phyloP scores from a whole-genome alignment of 805 yeast species.

The Spathaspora girioi region DNA sequence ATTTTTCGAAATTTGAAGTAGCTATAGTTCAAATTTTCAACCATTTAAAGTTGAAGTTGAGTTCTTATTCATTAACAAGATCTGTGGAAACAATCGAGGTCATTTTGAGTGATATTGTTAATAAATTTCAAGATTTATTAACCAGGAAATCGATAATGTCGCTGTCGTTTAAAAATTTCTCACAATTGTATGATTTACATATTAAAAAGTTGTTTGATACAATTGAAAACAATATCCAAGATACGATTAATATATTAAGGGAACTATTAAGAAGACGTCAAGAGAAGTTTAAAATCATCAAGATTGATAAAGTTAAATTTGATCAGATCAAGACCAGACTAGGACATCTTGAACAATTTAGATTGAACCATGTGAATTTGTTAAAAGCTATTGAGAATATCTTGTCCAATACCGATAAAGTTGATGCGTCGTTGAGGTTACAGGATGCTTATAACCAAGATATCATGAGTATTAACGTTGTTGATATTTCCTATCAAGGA shows the following conservation, averaged over 20 bases:
- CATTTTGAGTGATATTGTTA: slow-evolving; percentile 53
- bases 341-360: slow-evolving; percentile 39
- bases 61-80: slow-evolving; percentile 43
- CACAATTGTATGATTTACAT: slow-evolving; percentile 7
- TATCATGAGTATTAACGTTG: slow-evolving; percentile 22
- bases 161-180: slow-evolving; percentile 38
- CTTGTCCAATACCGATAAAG: slow-evolving; percentile 1
- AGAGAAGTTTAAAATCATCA: slow-evolving; percentile 65
- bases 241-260: slow-evolving; percentile 62
- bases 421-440: not conserved
- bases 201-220: slow-evolving; percentile 19
- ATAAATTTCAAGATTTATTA: slow-evolving; percentile 30
- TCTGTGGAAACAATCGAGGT: slow-evolving; percentile 66
- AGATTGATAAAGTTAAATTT: slow-evolving; percentile 44
- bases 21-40: slow-evolving; percentile 49
- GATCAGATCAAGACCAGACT: slow-evolving; percentile 40
- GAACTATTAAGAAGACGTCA: slow-evolving; percentile 72
- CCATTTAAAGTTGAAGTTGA: slow-evolving; percentile 50
- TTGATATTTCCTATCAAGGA: slow-evolving; percentile 33
- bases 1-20: slow-evolving; percentile 37
- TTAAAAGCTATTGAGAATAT: slow-evolving; percentile 24
- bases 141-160: slow-evolving; percentile 41
- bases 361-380: slow-evolving; percentile 53
- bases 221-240: slow-evolving; percentile 63
- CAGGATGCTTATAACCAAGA: slow-evolving; percentile 25